These are phyloP conservation scores for Lasiodiplodia sp. DNA, from an alignment of 2,329 filamentous ascomycete genomes.

Conservation along the genomic window DNA sequence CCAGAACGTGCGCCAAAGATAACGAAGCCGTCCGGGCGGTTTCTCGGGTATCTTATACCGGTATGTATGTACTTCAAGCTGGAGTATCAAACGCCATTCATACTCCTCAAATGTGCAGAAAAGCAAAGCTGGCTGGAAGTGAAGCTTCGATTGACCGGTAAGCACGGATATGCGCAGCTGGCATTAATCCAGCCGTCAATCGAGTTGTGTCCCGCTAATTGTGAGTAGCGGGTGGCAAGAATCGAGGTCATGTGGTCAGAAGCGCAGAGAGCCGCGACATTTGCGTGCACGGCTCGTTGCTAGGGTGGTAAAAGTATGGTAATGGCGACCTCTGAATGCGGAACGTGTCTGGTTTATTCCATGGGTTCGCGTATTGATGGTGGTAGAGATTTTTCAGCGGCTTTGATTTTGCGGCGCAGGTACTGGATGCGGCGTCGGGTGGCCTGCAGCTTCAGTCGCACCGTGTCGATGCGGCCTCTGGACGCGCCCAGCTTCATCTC, in stretches of 20 bases:
- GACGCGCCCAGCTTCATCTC: constrained; percentile 13
- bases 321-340: too few relatives aligned
- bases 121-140: background rate
- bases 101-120: background rate
- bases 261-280: background rate
- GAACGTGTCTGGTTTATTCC: background rate
- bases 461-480: constrained; percentile 15
- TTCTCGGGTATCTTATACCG: constrained; percentile 16
- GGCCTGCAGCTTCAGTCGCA: constrained; percentile 13
- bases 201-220: background rate
- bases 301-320: background rate
- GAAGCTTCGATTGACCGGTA: background rate
- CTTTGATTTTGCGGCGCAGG: constrained; percentile 25
- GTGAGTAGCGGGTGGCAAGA: background rate
- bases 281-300: background rate
- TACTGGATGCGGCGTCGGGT: constrained; percentile 14
- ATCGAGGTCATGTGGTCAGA: background rate
- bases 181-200: background rate
- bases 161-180: background rate
- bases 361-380: background rate
- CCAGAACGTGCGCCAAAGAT: background rate
- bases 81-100: background rate
- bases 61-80: background rate
- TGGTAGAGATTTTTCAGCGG: background rate
- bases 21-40: background rate